Base-by-base conservation (phyloP, 2,329 filamentous ascomycete species). In the Ophiostoma novo-ulmi region DNA sequence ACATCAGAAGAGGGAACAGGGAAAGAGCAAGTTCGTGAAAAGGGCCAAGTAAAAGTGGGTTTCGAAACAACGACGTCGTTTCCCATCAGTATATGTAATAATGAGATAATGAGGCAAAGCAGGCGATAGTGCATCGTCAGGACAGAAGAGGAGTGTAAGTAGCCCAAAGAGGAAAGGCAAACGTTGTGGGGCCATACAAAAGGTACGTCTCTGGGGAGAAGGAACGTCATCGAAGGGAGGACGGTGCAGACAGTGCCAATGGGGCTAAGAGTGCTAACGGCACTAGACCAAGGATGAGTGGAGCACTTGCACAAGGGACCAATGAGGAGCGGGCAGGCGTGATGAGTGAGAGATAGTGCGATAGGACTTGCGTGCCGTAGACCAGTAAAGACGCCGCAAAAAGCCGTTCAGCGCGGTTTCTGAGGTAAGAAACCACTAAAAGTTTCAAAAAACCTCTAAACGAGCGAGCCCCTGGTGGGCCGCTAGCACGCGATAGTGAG, bases 11-110 rank as follows among this genome's bases (percentile, higher is more conserved):
- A 64, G 35, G 61, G 61, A 58, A 58, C 52, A 58, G 52, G 52
- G n/a, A 65, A 65, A n/a, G 36, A 65, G 61, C 63, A 65, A 64
- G 63, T 39, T 65, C 63, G 63, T 65, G 63, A 65, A 65, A 64
- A 64, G 3, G 26, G 61, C 35, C 26, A 36, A 63, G 58, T 38
- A 64, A 36, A 65, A 39, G 35, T 38, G 63, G 63, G 20, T 38
- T 36, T 14, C 10, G 20, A 22, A 65, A 39, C 63, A 65, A 38
- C 61, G 36, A 65, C 35, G 35, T 38, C 61, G 63, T 64, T 13
- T 64, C 17, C n/a, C 61, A 20, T 36, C 31, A 20, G 31, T 31
- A 38, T 26, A 31, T 31, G 31, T 31, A 31, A 31, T 31, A 31
- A 31, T 31, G 52, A 26, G 52, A 26, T 26, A n/a, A 64, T 36